Percentiles rank a stretch among this genome's conserved stretches.
These are phyloP conservation scores for Alternaria postmessia DNA, from an alignment of 2,329 filamentous ascomycete species.

Conservation along the genomic window DNA sequence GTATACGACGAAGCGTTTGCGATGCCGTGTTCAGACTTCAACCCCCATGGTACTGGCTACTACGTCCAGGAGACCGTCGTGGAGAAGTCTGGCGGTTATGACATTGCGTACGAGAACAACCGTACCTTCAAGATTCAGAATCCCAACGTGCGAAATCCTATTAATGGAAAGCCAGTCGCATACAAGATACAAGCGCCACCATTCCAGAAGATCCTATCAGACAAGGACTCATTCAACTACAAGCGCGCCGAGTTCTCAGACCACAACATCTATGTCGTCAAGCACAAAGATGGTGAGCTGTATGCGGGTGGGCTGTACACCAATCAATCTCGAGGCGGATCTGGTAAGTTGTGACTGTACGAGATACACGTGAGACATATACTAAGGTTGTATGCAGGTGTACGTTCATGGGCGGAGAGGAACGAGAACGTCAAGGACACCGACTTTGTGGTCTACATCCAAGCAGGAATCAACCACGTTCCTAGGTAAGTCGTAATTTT, in stretches of 20 bases:
- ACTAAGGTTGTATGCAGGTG: conserved; percentile 21
- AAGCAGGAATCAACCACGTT: conserved; percentile 67
- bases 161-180: conserved; percentile 58
- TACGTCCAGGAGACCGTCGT: conserved; percentile 57
- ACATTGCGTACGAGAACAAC: conserved; percentile 56
- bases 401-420: conserved; percentile 59
- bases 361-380: too few species aligned
- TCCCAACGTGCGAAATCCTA: conserved; percentile 52
- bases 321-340: conserved; percentile 65
- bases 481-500: conserved; percentile 40
- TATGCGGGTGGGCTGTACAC: conserved; percentile 68
- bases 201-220: conserved; percentile 61
- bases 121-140: conserved; percentile 61
- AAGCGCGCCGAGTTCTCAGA: conserved; percentile 67
- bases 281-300: conserved; percentile 66
- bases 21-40: conserved; percentile 65
- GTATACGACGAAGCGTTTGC: conserved; percentile 64
- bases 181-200: conserved; percentile 61
- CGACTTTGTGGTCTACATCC: conserved; percentile 65
- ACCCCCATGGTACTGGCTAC: conserved; percentile 64
- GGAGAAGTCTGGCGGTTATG: conserved; percentile 60
- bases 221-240: conserved; percentile 63
- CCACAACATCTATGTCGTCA: conserved; percentile 66
- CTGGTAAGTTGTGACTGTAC: conserved; percentile 32
- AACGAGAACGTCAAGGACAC: conserved; percentile 63